phyloP scores from a whole-genome alignment of 164 flowering plant genomes.

The Vitis rotundifolia region DNA sequence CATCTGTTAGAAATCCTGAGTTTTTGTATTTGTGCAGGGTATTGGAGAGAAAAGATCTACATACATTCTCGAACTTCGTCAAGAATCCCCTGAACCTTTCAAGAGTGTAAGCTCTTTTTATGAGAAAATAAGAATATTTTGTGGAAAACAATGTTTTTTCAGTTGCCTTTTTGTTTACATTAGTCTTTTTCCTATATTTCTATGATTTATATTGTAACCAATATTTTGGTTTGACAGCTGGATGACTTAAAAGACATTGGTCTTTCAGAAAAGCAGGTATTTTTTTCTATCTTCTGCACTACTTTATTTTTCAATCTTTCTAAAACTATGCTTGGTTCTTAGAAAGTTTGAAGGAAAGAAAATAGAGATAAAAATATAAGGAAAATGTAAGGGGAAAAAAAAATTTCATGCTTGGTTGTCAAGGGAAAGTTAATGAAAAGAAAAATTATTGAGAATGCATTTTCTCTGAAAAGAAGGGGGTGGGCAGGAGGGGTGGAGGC shows the following conservation, averaged over 20 bases:
- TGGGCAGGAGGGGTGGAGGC: too few species aligned
- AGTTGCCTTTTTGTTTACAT: too few species aligned
- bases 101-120: constrained; percentile 45
- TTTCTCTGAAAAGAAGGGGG: too few species aligned
- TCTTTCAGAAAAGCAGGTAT: constrained; percentile 72
- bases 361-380: too few species aligned
- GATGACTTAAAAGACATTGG: constrained; percentile 70
- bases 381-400: too few species aligned
- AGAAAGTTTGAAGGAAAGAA: too few species aligned
- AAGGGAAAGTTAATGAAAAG: too few species aligned
- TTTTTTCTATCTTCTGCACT: not conserved
- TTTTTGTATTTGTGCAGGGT: constrained; percentile 38
- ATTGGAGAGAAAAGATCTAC: constrained; percentile 83
- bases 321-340: not conserved
- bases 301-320: not conserved
- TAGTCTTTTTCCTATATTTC: too few species aligned
- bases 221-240: constrained; percentile 43
- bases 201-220: not conserved
- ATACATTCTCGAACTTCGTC: constrained; percentile 63
- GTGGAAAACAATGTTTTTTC: not conserved
- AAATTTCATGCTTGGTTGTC: too few species aligned
- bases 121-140: not conserved
- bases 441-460: too few species aligned
- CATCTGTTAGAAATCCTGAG: not conserved
- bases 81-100: constrained; percentile 64